Evolutionary conservation across 2,329 filamentous ascomycete genomes (phyloP), one percentile per base, ranked within the genome.

Genomic region (Phaeosphaeriaceae sp.): DNA sequence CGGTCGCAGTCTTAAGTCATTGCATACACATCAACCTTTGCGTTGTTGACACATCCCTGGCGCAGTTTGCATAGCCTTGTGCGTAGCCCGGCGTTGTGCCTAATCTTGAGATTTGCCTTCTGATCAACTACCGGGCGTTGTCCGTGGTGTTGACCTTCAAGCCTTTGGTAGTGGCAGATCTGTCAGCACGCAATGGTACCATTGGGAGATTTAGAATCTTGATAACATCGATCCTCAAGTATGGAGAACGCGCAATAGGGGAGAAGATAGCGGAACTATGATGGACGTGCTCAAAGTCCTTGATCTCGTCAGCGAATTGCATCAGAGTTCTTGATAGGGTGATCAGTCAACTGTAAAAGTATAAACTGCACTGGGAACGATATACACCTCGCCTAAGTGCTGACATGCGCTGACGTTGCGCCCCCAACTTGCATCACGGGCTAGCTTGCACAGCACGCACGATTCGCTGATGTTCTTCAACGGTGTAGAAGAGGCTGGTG

Each of bases 401-500:
- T 46, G 43, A 46, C 43, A 52, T 52, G 54, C 49, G 17, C 32
- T 32, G 49, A 42, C n/a, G 13, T 21, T 56, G 3, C 21, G 35
- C 35, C 35, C 35, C 35, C 35, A 40, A 40, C 35, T 17, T n/a
- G 17, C 35, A 40, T 40, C 35, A n/a, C 3, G n/a, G 30, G 35
- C 35, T 8, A 40, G 35, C 17, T 40, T 40, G 35, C 11, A 53
- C 22, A 43, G 43, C 54, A 35, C 30, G 24, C 44, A 32, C 21
- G 46, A 22, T 24, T n/a, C 19, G 55, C 32, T 40, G 35, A 40
- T 40, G 35, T n/a, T n/a, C 19, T 23, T 54, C 42, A 42, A 52
- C 32, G 30, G 43, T 42, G 44, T 35, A 26, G 44, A 46, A 28
- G 43, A 60, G 54, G 51, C 52, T 63, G 54, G 48, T 28, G 50